Percentiles rank a stretch among this genome's conserved stretches.
phyloP scores from a whole-genome alignment of 495 filamentous ascomycete species.

The Sabuloglossum arenarium region DNA sequence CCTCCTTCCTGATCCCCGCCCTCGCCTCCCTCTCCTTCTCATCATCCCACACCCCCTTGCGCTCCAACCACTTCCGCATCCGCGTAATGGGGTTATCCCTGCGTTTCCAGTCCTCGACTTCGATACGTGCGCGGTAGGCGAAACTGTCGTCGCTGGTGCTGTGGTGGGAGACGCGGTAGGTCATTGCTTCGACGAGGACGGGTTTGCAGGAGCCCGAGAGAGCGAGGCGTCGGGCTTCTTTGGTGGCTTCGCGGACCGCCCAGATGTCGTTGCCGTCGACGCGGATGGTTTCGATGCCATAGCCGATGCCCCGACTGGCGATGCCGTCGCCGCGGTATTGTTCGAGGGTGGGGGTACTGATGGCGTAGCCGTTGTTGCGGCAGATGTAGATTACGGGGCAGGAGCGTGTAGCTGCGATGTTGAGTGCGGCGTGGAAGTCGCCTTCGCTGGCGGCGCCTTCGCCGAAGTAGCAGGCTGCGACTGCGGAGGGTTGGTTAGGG shows the following conservation, averaged over 20 bases:
- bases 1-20: conserved; percentile 41
- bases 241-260: conserved; percentile 71
- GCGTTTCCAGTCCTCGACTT: conserved; percentile 96
- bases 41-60: conserved; percentile 63
- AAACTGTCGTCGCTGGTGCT: conserved; percentile 96
- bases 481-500: conserved; percentile 38
- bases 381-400: conserved; percentile 91
- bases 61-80: conserved; percentile 81
- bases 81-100: conserved; percentile 87
- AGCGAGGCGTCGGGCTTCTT: conserved; percentile 54
- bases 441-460: conserved; percentile 96
- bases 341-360: conserved; percentile 82
- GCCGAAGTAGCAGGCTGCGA: conserved; percentile 84
- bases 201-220: conserved; percentile 58
- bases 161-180: conserved; percentile 90
- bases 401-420: conserved; percentile 83
- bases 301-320: conserved; percentile 81
- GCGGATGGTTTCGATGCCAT: conserved; percentile 90
- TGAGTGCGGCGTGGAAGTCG: conserved; percentile 92
- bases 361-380: conserved; percentile 94
- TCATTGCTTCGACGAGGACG: conserved; percentile 89
- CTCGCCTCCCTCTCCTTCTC: conserved; percentile 55
- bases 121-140: conserved; percentile 79
- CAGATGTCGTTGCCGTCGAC: conserved; percentile 97
- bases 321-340: conserved; percentile 97